Evolutionary conservation across 1,284 basidiomycete species (phyloP).

Genomic region (Malassezia sympodialis): DNA sequence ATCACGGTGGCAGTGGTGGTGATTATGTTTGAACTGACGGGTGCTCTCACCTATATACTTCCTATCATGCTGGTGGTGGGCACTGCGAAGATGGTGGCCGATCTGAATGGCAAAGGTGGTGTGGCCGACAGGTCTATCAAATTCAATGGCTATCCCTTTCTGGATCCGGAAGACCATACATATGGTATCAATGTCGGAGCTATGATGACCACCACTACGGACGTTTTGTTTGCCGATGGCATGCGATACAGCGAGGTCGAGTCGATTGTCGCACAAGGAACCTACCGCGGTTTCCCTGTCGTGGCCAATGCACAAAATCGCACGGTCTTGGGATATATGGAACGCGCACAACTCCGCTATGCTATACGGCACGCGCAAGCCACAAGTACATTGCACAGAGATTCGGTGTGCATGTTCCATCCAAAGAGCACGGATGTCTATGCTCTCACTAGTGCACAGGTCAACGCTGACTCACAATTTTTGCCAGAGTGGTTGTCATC

Average conservation of each 20-base stretch:
- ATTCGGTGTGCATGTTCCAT: slow-evolving; percentile 35
- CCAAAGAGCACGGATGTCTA: slow-evolving; percentile 3
- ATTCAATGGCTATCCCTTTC: slow-evolving; percentile 91
- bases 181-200: slow-evolving; percentile 79
- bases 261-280: slow-evolving; percentile 21
- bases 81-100: slow-evolving; percentile 94
- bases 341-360: slow-evolving; percentile 70
- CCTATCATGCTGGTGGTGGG: slow-evolving; percentile 97
- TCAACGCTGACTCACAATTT: not conserved
- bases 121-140: slow-evolving; percentile 95
- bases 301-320: slow-evolving; percentile 54
- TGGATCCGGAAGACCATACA: slow-evolving; percentile 68
- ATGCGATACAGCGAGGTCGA: slow-evolving; percentile 65
- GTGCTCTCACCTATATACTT: slow-evolving; percentile 90
- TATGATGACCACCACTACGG: slow-evolving; percentile 74
- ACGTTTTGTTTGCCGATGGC: slow-evolving; percentile 64
- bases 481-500: not conserved
- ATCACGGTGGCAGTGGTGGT: slow-evolving; percentile 97
- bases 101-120: slow-evolving; percentile 79
- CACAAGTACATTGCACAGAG: slow-evolving; percentile 19
- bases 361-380: slow-evolving; percentile 60
- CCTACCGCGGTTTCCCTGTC: slow-evolving; percentile 85
- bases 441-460: slow-evolving; percentile 3
- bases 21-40: slow-evolving; percentile 99
- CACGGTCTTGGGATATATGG: slow-evolving; percentile 76